Percentiles rank a stretch among this genome's conserved stretches.
These are phyloP conservation scores for Chenopodium suecicum DNA, from an alignment of 148 eudicot species.

Conservation along the genomic window DNA sequence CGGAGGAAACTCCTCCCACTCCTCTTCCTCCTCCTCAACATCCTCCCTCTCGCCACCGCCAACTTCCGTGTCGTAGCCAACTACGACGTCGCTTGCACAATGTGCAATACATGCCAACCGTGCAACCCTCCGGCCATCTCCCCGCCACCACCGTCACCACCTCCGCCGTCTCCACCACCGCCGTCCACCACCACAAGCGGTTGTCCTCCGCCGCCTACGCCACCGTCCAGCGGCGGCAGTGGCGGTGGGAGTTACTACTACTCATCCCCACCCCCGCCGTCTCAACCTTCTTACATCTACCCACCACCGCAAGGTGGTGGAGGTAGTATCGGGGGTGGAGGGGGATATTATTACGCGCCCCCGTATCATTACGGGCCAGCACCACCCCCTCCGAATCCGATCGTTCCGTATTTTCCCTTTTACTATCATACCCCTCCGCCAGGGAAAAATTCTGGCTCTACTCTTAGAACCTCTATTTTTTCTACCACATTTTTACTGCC, in stretches of 20 bases:
- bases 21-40: conserved; percentile 10
- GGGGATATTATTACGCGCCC: conserved; percentile 37
- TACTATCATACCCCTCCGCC: conserved; percentile 67
- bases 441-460: conserved; percentile 3
- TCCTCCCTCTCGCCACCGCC: conserved; percentile 23
- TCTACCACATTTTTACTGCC: neutral
- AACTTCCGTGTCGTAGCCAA: conserved; percentile 45
- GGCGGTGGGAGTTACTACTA: conserved; percentile 25
- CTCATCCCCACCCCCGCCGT: conserved; percentile 41
- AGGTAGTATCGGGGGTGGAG: conserved; percentile 20
- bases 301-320: conserved; percentile 27
- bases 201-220: conserved; percentile 29
- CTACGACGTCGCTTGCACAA: conserved; percentile 59
- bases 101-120: conserved; percentile 54
- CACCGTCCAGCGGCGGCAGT: conserved; percentile 17
- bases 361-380: conserved; percentile 33
- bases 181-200: conserved; percentile 15
- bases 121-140: conserved; percentile 32
- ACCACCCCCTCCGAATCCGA: conserved; percentile 75
- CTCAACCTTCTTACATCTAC: conserved; percentile 24
- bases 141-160: conserved; percentile 30
- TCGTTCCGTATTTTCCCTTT: conserved; percentile 65
- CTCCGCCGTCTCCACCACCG: conserved; percentile 32
- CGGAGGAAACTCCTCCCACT: neutral
- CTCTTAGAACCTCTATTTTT: conserved; percentile 4